Conservation (phyloP, 176 grass and related monocot genomes). For the Carex pumila region DNA sequence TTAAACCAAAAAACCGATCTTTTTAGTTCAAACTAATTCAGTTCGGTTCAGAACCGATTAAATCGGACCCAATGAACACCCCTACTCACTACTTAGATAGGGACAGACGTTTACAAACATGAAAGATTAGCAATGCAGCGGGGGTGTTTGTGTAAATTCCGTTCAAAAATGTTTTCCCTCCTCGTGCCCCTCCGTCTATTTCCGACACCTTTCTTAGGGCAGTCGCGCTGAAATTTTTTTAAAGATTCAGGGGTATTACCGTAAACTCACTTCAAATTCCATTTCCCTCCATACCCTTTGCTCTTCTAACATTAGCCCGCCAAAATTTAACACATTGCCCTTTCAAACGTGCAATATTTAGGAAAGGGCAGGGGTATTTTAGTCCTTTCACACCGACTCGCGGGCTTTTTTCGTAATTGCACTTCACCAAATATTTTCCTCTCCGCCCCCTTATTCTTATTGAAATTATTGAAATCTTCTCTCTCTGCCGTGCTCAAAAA, state of each 20-base stretch:
- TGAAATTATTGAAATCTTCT: background rate
- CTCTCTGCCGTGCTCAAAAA: background rate
- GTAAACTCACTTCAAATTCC: background rate
- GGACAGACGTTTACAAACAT: too few species aligned
- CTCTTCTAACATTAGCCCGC: too few species aligned
- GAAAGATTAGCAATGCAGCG: background rate
- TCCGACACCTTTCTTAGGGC: background rate
- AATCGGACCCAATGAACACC: too few species aligned
- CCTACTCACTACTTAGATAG: too few species aligned
- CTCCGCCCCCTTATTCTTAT: background rate
- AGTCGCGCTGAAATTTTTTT: background rate
- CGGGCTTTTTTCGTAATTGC: background rate
- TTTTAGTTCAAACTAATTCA: too few species aligned
- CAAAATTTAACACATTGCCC: too few species aligned
- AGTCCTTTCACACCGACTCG: background rate
- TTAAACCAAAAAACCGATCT: too few species aligned
- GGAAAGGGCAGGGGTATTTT: background rate
- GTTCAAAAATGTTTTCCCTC: background rate
- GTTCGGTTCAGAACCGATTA: too few species aligned
- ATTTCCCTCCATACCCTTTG: background rate
- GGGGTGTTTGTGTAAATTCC: conserved; percentile 3
- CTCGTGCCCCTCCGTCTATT: background rate
- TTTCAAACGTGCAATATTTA: background rate
- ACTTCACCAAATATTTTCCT: background rate
- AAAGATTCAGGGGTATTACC: background rate